Base-by-base conservation (phyloP, 352 stramenopile species). In the Pythium insidiosum region DNA sequence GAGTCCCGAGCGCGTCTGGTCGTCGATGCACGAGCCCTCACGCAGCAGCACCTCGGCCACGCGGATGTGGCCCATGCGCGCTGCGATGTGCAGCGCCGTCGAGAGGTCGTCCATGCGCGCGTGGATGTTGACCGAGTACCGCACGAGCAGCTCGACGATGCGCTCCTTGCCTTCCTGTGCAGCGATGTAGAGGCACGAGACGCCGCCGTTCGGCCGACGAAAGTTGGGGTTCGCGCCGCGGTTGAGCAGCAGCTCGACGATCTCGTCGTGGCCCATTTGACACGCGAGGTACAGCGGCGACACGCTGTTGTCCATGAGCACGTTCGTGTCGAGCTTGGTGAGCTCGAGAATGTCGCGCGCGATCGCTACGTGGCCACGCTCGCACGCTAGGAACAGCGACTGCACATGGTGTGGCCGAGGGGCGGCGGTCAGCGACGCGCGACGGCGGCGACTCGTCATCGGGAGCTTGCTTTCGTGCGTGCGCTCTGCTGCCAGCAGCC, bases 161-260 rank as follows among this genome's bases (percentile, higher is more conserved):
- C 54, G 29, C 38, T 61, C 40, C 41, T 93, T 84, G 28, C 81
- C 81, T 30, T 93, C 80, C 37, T 93, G 80, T 3, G 76, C 73
- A 10, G 80, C 80, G 25, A 93, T 93, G 55, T 93, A 93, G 26
- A 93, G 48, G 35, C 80, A 90, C 0, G 73, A 85, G 26, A 93
- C 80, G 5, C 80, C 76, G 7, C 76, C 73, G 4, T 58, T 45
- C 0, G 68, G 69, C 0, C 80, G 73, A 7, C 61, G 67, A 33
- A 90, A 93, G 50, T 66, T 79, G 0, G 74, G 71, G 51, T 85
- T 56, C 3, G 77, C 80, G 0, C 76, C 66, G 21, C 68, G 68
- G 21, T 56, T 45, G 13, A 89, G 55, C 23, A 93, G 53, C 22
- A 85, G 33, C 16, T 71, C 57, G 4, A 76, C 78, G 16, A 90